Base-by-base conservation (phyloP, 768 basidiomycete genomes). In the Sporobolomyces phaffii region DNA sequence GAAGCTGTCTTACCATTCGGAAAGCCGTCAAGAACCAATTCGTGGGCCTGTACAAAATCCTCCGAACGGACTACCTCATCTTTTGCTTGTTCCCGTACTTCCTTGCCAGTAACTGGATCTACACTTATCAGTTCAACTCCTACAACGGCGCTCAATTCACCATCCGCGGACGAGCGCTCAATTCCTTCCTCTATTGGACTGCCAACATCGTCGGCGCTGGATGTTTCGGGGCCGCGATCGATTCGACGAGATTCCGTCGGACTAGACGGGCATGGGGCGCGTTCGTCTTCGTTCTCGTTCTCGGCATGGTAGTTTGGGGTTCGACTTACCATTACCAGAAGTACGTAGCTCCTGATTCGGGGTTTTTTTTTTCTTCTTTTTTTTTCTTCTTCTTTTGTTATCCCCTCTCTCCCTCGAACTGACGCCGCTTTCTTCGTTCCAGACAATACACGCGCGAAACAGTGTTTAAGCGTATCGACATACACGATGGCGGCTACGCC, bases 121-220 rank as follows among this genome's bases (percentile, higher is more conserved):
- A 53, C 40, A 74, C 57, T 65, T 88, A 86, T 18, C 51, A 57
- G 11, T 60, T 61, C 29, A 62, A 64, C 53, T 87, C 84, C 53
- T 90, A 82, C 77, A 91, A 90, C 73, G 84, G 81, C n/a, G 87
- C 44, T 14, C 62, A 53, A 24, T 54, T 58, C 59, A 60, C 68
- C 1, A 52, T 73, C 40, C 62, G 71, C 13, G 84, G 86, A 1
- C 85, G 89, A 38, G 81, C 86, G 20, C 78, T 91, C 68, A 90
- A 90, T 75, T 86, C 85, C 69, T 78, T 90, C 41, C 80, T 89
- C 20, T 91, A 91, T 77, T 90, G 89, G 89, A 77, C 84, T 6
- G 79, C 87, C 0, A 89, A 91, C 75, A 88, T 90, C 64, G 69
- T 88, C 29, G 89, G 89, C 45, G 50, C 64, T 8, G 56, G 49